Percentiles rank a stretch among this genome's conserved stretches.
These are phyloP conservation scores for Lentinula guzmanii DNA, from an alignment of 768 basidiomycete species.

Conservation along the genomic window DNA sequence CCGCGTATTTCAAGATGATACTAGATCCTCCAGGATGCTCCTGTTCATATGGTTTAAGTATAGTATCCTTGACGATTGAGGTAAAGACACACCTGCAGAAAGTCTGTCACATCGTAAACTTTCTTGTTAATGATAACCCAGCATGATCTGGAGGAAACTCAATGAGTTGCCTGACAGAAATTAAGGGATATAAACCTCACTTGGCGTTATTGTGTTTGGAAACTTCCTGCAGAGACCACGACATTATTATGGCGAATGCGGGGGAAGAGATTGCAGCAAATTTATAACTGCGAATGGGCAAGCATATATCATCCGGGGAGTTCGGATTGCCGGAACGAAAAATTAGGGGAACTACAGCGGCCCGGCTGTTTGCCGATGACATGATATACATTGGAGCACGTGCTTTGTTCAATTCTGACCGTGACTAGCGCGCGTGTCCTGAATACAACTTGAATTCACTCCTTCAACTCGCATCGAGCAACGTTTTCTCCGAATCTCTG, in stretches of 20 bases:
- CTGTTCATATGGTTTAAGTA: background rate
- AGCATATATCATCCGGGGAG: background rate
- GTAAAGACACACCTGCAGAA: constrained; percentile 45
- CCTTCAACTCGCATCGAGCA: constrained; percentile 1
- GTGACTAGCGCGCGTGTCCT: constrained; percentile 17
- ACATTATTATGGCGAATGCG: constrained; percentile 17
- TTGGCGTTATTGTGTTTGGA: constrained; percentile 48
- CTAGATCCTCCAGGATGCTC: constrained; percentile 80
- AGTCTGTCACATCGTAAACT: constrained; percentile 86
- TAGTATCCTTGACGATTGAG: background rate
- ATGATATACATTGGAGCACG: background rate
- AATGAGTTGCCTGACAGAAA: constrained; percentile 9
- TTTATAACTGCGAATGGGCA: background rate
- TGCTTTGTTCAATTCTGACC: constrained; percentile 3
- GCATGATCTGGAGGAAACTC: constrained; percentile 48
- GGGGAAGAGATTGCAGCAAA: constrained; percentile 7
- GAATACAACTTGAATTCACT: background rate
- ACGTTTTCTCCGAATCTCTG: background rate
- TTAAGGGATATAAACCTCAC: constrained; percentile 23
- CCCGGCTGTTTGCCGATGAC: background rate
- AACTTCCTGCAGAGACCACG: constrained; percentile 51
- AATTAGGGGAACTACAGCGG: background rate
- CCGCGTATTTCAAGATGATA: constrained; percentile 81
- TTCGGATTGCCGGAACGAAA: background rate
- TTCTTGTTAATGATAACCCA: constrained; percentile 79